Conservation (phyloP, 75 land plant genomes). For the Selaginella tamariscina region DNA sequence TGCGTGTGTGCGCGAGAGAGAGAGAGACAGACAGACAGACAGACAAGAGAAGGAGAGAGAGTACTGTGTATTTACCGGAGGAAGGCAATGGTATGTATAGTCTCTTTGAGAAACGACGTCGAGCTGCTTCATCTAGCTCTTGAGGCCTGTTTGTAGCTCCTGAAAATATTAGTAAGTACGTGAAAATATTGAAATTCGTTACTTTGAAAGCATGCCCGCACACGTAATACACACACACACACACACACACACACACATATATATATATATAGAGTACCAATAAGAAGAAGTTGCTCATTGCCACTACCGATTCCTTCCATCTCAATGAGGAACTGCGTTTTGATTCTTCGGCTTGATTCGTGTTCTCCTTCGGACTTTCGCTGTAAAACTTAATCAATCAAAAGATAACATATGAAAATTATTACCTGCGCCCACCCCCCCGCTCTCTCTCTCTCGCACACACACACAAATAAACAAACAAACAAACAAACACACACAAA, state of each 20-base stretch:
- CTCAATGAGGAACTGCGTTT: conserved; percentile 96
- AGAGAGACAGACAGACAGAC: no score
- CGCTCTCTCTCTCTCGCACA: no score
- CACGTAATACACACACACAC: not conserved
- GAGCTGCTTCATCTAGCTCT: conserved; percentile 96
- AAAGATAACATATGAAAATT: not conserved
- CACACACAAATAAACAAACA: no score
- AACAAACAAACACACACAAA: no score
- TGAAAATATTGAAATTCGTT: not conserved
- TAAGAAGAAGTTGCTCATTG: conserved; percentile 80
- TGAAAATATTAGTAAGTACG: conserved; percentile 19
- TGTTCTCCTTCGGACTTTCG: conserved; percentile 99
- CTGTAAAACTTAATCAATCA: conserved; percentile 30
- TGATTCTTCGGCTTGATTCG: conserved; percentile 90
- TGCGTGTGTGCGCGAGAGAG: no score
- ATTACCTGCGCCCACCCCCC: no score
- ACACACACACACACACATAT: conserved; percentile 10
- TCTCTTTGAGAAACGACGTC: conserved; percentile 83
- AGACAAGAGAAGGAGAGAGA: no score
- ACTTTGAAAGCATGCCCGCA: not conserved
- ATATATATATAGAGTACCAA: conserved; percentile 40
- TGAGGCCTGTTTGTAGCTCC: conserved; percentile 98
- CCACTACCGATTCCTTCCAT: conserved; percentile 99
- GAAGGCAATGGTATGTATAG: conserved; percentile 96
- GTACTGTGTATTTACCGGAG: no score